Percentiles rank a stretch among this genome's conserved stretches.
phyloP scores from a whole-genome alignment of 2,329 filamentous ascomycete genomes.

The Fusarium chaquense region DNA sequence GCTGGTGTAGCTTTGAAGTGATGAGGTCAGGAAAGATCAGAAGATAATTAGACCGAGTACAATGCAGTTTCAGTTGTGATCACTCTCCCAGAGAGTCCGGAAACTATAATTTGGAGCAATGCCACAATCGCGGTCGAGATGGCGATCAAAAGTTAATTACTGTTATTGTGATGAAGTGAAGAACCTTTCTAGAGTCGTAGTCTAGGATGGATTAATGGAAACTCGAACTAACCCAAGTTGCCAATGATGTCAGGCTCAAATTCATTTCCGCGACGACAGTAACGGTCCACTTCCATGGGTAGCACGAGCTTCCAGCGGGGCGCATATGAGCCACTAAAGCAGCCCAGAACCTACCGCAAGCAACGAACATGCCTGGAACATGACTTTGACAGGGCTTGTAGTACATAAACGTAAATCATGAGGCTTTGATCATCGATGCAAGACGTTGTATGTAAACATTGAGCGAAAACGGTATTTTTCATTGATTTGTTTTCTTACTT shows the following conservation, averaged over 20 bases:
- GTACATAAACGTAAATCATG: neutral
- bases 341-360: conserved; percentile 2
- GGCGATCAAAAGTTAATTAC: conserved; percentile 27
- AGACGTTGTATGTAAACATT: neutral
- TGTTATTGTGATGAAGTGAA: conserved; percentile 31
- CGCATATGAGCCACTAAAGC: conserved; percentile 5
- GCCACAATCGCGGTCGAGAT: neutral
- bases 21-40: conserved; percentile 11
- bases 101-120: neutral
- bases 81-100: conserved; percentile 4
- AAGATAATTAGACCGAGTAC: conserved; percentile 14
- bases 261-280: conserved; percentile 31
- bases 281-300: conserved; percentile 8
- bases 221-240: neutral
- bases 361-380: conserved; percentile 14
- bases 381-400: neutral
- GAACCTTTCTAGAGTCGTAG: conserved; percentile 33
- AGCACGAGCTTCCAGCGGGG: conserved; percentile 15
- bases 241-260: conserved; percentile 44
- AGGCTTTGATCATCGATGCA: conserved; percentile 7
- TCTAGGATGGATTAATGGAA: conserved; percentile 27
- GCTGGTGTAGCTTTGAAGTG: conserved; percentile 26
- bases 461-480: neutral
- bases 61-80: conserved; percentile 8
- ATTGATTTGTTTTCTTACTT: neutral